phyloP scores from a whole-genome alignment of 2,329 filamentous ascomycete species.

The Fusarium sarcochroum region DNA sequence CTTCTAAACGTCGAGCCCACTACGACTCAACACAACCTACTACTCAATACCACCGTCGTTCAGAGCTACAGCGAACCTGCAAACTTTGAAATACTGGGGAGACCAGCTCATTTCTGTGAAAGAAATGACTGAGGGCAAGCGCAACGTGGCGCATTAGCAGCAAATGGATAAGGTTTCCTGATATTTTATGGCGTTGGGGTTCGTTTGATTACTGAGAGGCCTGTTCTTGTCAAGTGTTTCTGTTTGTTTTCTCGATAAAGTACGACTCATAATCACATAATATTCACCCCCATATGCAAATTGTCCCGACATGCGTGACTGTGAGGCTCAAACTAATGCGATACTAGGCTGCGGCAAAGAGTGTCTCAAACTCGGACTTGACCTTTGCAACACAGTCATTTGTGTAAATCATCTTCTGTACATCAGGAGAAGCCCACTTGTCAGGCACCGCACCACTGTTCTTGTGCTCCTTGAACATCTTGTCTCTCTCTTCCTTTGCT shows the following conservation, averaged over 20 bases:
- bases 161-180: conserved; percentile 21
- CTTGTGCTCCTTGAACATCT: conserved; percentile 66
- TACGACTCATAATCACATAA: conserved; percentile 42
- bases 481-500: conserved; percentile 71
- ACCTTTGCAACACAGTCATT: conserved; percentile 70
- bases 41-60: conserved; percentile 16
- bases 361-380: conserved; percentile 42
- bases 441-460: conserved; percentile 69
- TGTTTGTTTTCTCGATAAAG: conserved; percentile 38
- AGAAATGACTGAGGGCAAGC: conserved; percentile 9
- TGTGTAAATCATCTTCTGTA: conserved; percentile 76
- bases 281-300: conserved; percentile 15
- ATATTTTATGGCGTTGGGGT: conserved; percentile 43
- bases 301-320: not conserved
- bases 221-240: conserved; percentile 30
- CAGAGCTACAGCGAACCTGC: not conserved
- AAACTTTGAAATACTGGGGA: not conserved
- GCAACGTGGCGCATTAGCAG: conserved; percentile 32
- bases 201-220: conserved; percentile 28
- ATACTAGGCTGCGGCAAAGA: conserved; percentile 39
- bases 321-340: conserved; percentile 4
- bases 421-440: conserved; percentile 79
- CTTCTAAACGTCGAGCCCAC: conserved; percentile 58
- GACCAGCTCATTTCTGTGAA: not conserved
- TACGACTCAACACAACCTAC: conserved; percentile 5